Base-by-base conservation (phyloP, 257 asterid genomes). In the Catharanthus roseus region DNA sequence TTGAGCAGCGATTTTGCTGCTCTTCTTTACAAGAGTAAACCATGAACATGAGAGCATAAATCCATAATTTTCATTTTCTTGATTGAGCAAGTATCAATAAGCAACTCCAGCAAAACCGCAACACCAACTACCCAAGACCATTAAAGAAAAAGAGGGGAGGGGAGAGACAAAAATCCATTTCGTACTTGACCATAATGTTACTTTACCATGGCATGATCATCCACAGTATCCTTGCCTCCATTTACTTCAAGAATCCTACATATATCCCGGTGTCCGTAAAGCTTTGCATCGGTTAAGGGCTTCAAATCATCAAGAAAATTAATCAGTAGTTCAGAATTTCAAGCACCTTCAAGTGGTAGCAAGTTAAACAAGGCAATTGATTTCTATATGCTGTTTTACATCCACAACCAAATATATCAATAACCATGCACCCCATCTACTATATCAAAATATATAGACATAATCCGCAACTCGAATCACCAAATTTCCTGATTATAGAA, bases 231-330 rank as follows among this genome's bases (percentile, higher is more conserved):
- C 77, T 78, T 73, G 72, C 89, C 87, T 61, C 91, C 91, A 75
- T 83, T 78, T 50, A 81, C 85, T 76, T 82, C 91, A 53, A 86
- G 87, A 63, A 86, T 82, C 86, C 86, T 79, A 85, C 91, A 84
- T 69, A 86, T 86, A 69, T 86, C 91, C 45, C 82, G 81, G 79
- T 86, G 91, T 72, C 79, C 78, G 31, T 86, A 86, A 64, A 78
- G 68, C 79, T 72, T 86, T 18, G 91, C 91, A 44, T 86, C 89
- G 72, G 89, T 78, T 58, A 84, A 82, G 49, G 91, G 91, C 91
- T 77, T 80, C 68, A 54, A 65, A 31, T 1, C 21, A 36, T 67
- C 45, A 72, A 58, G 38, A 9, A 69, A 54, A 80, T 10, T 42
- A 26, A 45, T 67, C 23, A 54, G n/a, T 33, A 36, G 23, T 44